Evolutionary conservation across 2,329 filamentous ascomycete species (phyloP), one percentile per base, ranked within the genome.

Genomic region (Nannizziopsis barbatae): DNA sequence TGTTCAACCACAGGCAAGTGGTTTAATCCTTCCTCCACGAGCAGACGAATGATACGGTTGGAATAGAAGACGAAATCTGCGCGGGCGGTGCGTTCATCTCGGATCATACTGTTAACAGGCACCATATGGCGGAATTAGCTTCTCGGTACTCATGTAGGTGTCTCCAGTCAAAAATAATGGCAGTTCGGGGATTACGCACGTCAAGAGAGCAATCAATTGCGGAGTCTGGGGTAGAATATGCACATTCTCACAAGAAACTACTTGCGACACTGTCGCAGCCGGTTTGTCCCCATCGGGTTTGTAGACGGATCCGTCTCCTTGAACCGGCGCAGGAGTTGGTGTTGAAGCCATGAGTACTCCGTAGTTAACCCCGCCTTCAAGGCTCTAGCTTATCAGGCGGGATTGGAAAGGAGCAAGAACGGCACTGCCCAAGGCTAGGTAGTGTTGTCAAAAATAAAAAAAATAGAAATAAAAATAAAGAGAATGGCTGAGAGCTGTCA

Each of bases 1-100:
- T 93, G 86, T 62, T 87, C 83, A 45, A 94, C 81, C 14, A 94
- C 87, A 1, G 92, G 92, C 37, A 98, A 77, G 66, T 98, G 92
- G 67, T 98, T 98, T 47, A 98, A 75, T 3, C 92, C 92, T 70
- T 98, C 92, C 68, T 98, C 92, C 36, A 98, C 92, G 5, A 98
- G 77, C 37, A 98, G 76, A 30, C 92, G 86, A 65, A 96, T 96
- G 65, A 98, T 96, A 52, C 92, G 81, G 70, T 98, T 98, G 38
- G 89, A 95, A 72, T 96, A 95, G 71, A 98, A 98, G 63, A 98
- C 95, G 66, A 98, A 98, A 68, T 98, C 92, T 53, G 88, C 92
- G 51, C 92, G 84, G 49, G 83, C 80, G 5, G 92, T 98, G 57
- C 83, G 78, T 66, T 85, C 86, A 67, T 95, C 88, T 58, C 92